A percentile compares a stretch with the other conserved stretches of the same genome.
Conservation (phyloP, 2,329 filamentous ascomycete species). For the Cladosporium sp. region DNA sequence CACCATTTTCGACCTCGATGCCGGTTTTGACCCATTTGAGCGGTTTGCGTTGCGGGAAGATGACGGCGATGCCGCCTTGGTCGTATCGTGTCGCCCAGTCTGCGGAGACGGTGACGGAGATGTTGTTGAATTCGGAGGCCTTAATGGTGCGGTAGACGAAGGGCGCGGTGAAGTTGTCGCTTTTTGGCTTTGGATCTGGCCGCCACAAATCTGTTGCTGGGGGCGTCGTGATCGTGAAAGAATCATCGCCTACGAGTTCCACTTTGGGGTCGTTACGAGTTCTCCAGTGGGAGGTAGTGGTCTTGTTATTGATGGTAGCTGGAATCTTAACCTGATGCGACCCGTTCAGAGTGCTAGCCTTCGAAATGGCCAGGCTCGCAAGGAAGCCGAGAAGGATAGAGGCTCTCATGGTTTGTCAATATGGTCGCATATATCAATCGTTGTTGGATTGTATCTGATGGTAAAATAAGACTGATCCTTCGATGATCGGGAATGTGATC, state of each 20-base stretch:
- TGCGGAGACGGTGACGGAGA: slow-evolving; percentile 63
- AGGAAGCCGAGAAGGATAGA: background rate
- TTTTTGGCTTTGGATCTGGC: slow-evolving; percentile 54
- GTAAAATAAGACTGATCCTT: background rate
- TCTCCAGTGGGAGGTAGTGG: background rate
- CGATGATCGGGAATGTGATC: background rate
- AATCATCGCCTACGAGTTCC: background rate
- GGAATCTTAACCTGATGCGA: background rate
- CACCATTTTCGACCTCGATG: slow-evolving; percentile 68
- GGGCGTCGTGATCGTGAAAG: slow-evolving; percentile 57
- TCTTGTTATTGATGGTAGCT: background rate
- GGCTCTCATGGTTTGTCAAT: background rate
- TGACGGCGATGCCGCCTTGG: slow-evolving; percentile 62
- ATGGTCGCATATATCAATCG: background rate
- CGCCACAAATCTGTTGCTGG: slow-evolving; percentile 75
- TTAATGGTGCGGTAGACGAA: slow-evolving; percentile 29
- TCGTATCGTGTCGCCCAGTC: slow-evolving; percentile 66
- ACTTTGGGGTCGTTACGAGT: background rate
- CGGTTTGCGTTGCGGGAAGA: slow-evolving; percentile 27
- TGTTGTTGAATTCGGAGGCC: slow-evolving; percentile 58
- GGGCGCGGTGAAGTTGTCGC: slow-evolving; percentile 52
- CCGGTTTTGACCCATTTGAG: slow-evolving; percentile 73
- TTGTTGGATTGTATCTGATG: background rate
- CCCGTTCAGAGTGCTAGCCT: background rate
- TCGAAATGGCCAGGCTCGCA: background rate